These are phyloP conservation scores for Penicillium paradoxum DNA, from an alignment of 495 filamentous ascomycete genomes.

Conservation along the genomic window DNA sequence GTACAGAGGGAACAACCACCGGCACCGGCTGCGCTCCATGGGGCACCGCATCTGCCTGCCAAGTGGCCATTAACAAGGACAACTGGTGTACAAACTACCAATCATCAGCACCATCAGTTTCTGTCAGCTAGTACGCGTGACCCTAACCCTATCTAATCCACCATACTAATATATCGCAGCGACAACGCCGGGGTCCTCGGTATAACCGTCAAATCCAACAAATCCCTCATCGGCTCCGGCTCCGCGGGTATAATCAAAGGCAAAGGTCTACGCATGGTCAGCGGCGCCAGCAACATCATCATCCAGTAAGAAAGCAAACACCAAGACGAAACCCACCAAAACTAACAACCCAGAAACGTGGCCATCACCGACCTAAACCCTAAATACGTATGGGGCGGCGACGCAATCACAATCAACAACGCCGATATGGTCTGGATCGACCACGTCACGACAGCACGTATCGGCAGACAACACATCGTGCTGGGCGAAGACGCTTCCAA, in stretches of 20 bases:
- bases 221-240: conserved; percentile 40
- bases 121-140: conserved; percentile 36
- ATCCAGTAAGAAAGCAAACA: conserved; percentile 39
- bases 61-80: conserved; percentile 51
- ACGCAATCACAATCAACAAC: conserved; percentile 42
- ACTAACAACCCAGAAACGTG: conserved; percentile 31
- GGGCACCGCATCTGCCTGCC: conserved; percentile 40
- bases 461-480: conserved; percentile 44
- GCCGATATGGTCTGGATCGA: conserved; percentile 45
- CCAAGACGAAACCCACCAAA: background rate
- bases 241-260: conserved; percentile 37
- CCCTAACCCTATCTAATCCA: background rate
- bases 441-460: conserved; percentile 43
- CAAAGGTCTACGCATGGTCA: conserved; percentile 42
- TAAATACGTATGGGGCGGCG: conserved; percentile 48
- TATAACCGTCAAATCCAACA: conserved; percentile 44
- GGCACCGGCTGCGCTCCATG: conserved; percentile 44
- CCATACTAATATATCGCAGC: conserved; percentile 5
- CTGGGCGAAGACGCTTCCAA: conserved; percentile 37
- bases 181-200: conserved; percentile 41
- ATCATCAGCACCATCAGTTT: conserved; percentile 27
- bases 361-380: conserved; percentile 46
- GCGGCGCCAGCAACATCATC: conserved; percentile 42
- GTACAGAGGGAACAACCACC: conserved; percentile 38
- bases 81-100: conserved; percentile 45